Conservation (phyloP, 768 basidiomycete species). For the Leccinellum luteum region DNA sequence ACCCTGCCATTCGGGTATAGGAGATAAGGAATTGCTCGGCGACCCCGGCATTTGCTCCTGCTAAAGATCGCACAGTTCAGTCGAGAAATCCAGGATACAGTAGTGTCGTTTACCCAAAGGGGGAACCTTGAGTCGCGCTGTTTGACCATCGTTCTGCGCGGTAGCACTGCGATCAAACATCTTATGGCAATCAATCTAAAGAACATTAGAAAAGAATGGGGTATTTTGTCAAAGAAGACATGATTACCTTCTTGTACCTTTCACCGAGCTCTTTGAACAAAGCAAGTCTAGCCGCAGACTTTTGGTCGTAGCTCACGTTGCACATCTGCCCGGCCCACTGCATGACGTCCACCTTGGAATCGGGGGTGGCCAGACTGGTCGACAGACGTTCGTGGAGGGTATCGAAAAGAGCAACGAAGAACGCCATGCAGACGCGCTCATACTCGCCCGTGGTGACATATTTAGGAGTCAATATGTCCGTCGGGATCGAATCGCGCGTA, state of each 20-base stretch:
- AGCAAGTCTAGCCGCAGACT: neutral
- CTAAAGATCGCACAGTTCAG: neutral
- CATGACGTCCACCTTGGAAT: neutral
- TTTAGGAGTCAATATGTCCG: neutral
- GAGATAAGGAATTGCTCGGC: neutral
- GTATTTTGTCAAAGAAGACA: neutral
- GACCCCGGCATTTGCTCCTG: neutral
- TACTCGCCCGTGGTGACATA: neutral
- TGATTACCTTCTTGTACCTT: neutral
- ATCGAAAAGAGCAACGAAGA: constrained; percentile 16
- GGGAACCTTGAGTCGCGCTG: neutral
- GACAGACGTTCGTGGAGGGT: neutral
- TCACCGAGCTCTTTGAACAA: neutral
- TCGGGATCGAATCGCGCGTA: neutral
- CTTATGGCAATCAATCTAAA: neutral
- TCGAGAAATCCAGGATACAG: no score
- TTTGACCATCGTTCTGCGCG: neutral
- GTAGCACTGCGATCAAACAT: neutral
- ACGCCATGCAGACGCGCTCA: neutral
- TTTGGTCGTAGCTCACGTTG: neutral
- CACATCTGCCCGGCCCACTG: neutral
- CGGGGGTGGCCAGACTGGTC: neutral
- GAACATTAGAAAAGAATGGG: neutral
- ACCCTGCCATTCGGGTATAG: neutral
- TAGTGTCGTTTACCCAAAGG: neutral